These are phyloP conservation scores for Exutisphaerella laricina DNA, from an alignment of 2,329 filamentous ascomycete genomes.

Conservation along the genomic window DNA sequence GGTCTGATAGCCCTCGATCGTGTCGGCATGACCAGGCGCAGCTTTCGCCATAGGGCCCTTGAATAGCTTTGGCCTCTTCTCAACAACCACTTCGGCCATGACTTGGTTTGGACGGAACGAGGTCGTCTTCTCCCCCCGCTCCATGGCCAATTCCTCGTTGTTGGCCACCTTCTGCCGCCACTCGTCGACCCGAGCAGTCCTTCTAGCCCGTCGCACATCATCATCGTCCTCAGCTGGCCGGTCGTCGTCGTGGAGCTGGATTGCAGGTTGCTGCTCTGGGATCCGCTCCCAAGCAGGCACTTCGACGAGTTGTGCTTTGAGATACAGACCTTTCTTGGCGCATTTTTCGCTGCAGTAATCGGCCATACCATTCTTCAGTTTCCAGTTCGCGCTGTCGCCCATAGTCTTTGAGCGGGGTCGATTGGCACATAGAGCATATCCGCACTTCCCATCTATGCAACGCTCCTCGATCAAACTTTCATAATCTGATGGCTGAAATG, in stretches of 20 bases:
- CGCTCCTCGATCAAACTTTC: conserved; percentile 84
- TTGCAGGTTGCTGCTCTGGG: conserved; percentile 39
- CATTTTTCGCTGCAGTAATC: conserved; percentile 83
- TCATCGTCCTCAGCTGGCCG: conserved; percentile 16
- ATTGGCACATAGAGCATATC: conserved; percentile 71
- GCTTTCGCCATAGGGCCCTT: conserved; percentile 10
- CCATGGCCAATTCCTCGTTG: conserved; percentile 38
- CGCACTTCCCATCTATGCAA: conserved; percentile 75
- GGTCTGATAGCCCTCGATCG: conserved; percentile 31
- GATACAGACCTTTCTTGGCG: conserved; percentile 71
- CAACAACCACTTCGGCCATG: conserved; percentile 30
- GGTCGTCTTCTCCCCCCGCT: conserved; percentile 38
- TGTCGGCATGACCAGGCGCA: conserved; percentile 10
- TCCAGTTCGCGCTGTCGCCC: conserved; percentile 55
- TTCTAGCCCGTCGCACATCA: conserved; percentile 28
- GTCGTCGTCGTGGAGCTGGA: conserved; percentile 38
- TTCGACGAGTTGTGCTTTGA: conserved; percentile 82
- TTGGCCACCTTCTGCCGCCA: conserved; percentile 29
- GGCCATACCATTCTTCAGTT: conserved; percentile 67
- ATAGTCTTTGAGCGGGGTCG: conserved; percentile 47
- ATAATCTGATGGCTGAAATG: conserved; percentile 84
- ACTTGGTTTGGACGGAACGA: conserved; percentile 30
- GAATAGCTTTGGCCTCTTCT: conserved; percentile 25
- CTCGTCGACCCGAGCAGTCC: conserved; percentile 25
- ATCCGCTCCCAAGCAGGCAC: conserved; percentile 79